phyloP scores from a whole-genome alignment of 495 filamentous ascomycete genomes.

The Hyphodiscus hymeniophilus region DNA sequence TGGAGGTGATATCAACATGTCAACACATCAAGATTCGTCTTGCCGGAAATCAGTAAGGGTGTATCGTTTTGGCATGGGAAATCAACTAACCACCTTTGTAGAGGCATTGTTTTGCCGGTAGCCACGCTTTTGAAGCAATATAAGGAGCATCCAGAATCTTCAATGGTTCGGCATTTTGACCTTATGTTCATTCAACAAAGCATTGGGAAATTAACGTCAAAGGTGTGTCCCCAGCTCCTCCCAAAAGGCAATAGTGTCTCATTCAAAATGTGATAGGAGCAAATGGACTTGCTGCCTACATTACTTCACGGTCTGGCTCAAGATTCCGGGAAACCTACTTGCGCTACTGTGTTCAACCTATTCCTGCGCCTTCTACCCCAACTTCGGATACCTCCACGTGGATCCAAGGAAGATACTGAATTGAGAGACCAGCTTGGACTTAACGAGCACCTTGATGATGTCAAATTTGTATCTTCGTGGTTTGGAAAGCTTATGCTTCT shows the following conservation, averaged over 20 bases:
- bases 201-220: slow-evolving; percentile 54
- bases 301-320: slow-evolving; percentile 65
- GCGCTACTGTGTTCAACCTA: slow-evolving; percentile 76
- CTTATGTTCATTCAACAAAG: slow-evolving; percentile 84
- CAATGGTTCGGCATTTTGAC: slow-evolving; percentile 82
- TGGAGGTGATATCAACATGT: slow-evolving; percentile 63
- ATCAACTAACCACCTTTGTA: slow-evolving; percentile 10
- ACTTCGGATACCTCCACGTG: slow-evolving; percentile 64
- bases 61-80: slow-evolving; percentile 7
- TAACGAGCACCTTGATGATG: slow-evolving; percentile 51
- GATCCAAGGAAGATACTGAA: slow-evolving; percentile 64
- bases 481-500: slow-evolving; percentile 74
- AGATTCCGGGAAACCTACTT: slow-evolving; percentile 50
- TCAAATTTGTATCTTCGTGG: slow-evolving; percentile 66
- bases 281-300: slow-evolving; percentile 60
- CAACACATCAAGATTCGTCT: slow-evolving; percentile 74
- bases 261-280: slow-evolving; percentile 33
- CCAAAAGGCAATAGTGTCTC: background rate
- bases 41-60: slow-evolving; percentile 29
- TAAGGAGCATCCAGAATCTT: slow-evolving; percentile 60
- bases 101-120: slow-evolving; percentile 74
- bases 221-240: slow-evolving; percentile 19
- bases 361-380: slow-evolving; percentile 65
- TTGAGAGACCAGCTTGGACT: slow-evolving; percentile 61
- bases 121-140: slow-evolving; percentile 78